Base-by-base conservation (phyloP, 345 rosid genomes). In the Excoecaria agallocha region DNA sequence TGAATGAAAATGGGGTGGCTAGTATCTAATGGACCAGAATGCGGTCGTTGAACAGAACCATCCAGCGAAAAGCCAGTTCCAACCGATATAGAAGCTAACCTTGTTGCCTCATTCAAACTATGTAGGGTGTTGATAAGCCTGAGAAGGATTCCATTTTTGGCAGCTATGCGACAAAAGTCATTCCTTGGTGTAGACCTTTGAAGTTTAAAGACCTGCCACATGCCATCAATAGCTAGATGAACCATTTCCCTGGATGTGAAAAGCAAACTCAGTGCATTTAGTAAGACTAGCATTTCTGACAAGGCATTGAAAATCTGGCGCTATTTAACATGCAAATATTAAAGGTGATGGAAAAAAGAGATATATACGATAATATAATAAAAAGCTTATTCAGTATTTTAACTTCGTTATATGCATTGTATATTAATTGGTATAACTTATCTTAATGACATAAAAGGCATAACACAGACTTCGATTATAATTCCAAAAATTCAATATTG, bases 151-250 rank as follows among this genome's bases (percentile, higher is more conserved):
- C 98, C 97, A 82, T 90, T 89, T 81, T 93, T 95, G 24, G 99
- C 98, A 78, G 98, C 99, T 62, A 95, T 90, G 39, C 89, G 89
- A 76, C 99, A 95, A 71, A 95, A 95, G 83, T 93, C 98, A 48
- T 95, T 95, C 83, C 88, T 93, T 17, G 98, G 92, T 67, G 92
- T 95, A 62, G 99, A 95, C 75, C 91, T 85, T 77, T 90, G 96
- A 80, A 93, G 98, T 87, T 93, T 93, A 86, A 93, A 93, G 78
- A 96, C 91, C 83, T 93, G 99, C 99, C 98, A 93, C 94, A 91
- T 96, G 87, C 98, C 98, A 73, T 96, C 99, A 76, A 96, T 91
- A 77, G 99, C 99, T 62, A 96, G 90, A 76, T 96, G 99, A 82
- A 93, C 98, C 97, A 93, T 96, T 83, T 96, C 97, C 98, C 99